Percentiles rank a stretch among this genome's conserved stretches.
Evolutionary conservation across 2,329 filamentous ascomycete species (phyloP).

Genomic region (Geoglossum cookeanum): DNA sequence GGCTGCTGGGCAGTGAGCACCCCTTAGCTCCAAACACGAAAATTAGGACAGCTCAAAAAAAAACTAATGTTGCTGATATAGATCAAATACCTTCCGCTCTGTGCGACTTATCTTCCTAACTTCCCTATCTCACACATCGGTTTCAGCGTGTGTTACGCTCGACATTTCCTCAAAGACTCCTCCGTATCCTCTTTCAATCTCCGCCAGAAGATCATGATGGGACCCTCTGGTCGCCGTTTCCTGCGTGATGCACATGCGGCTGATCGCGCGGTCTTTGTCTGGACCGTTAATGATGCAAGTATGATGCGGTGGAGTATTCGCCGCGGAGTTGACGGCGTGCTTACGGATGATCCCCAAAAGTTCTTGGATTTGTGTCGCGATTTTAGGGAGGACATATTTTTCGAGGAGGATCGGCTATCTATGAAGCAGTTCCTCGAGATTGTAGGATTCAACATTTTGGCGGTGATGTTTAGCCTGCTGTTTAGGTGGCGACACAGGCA

Average conservation of each 20-base stretch:
- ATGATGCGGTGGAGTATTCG: constrained; percentile 69
- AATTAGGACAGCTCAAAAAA: constrained; percentile 13
- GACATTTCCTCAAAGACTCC: constrained; percentile 44
- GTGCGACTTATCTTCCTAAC: constrained; percentile 39
- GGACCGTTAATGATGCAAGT: constrained; percentile 68
- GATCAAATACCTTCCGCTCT: constrained; percentile 48
- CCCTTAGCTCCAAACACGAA: background rate
- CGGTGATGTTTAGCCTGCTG: background rate
- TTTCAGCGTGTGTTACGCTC: constrained; percentile 46
- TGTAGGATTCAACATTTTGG: background rate
- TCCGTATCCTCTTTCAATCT: constrained; percentile 58
- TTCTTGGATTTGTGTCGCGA: constrained; percentile 41
- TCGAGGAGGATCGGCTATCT: constrained; percentile 1
- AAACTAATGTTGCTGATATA: constrained; percentile 14
- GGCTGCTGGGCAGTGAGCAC: constrained; percentile 57
- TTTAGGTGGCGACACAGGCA: background rate
- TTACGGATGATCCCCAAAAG: constrained; percentile 62
- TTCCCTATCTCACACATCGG: constrained; percentile 51
- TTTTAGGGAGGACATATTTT: constrained; percentile 10
- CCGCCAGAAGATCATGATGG: constrained; percentile 46
- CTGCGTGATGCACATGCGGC: constrained; percentile 37
- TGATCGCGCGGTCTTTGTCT: constrained; percentile 47
- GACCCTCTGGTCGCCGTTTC: constrained; percentile 47
- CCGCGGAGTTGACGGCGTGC: constrained; percentile 52
- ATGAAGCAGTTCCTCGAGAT: background rate